Evolutionary conservation across 306 rosid genomes (phyloP).

Genomic region (barrel medic (Medicago truncatula)): MtrunA17r5.0-ANR NC_053047.1:771001-771500

Average conservation of each 20-base stretch:
- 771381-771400: not conserved
- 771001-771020: no score
- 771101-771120: no score
- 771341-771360: slow-evolving; percentile 27
- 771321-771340: not conserved
- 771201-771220: no score
- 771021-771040: no score
- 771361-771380: slow-evolving; percentile 3
- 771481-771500: slow-evolving; percentile 32
- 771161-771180: no score
- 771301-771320: slow-evolving; percentile 17
- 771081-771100: no score
- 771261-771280: slow-evolving; percentile 19
- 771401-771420: not conserved
- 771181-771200: no score
- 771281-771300: slow-evolving; percentile 14
- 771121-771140: no score
- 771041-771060: no score
- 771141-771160: no score
- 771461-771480: slow-evolving; percentile 22
- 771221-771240: no score
- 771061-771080: no score
- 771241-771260: not conserved
- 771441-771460: slow-evolving; percentile 13
- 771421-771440: slow-evolving; percentile 18